These are phyloP conservation scores for Trypanosoma melophagium DNA, from an alignment of 208 protist species.

Conservation along the genomic window DNA sequence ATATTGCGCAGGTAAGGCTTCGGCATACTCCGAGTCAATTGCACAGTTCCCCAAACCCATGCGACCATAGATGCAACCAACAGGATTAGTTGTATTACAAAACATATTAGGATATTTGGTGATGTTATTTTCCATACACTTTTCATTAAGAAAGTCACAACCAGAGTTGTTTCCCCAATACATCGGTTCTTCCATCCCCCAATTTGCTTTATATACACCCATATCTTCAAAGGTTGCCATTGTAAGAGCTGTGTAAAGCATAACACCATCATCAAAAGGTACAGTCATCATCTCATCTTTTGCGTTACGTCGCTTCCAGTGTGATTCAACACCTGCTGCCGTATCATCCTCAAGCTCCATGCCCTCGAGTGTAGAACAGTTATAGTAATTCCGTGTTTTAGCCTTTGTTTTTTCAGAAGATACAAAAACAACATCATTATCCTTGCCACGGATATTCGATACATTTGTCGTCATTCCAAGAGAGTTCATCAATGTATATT, in stretches of 20 bases:
- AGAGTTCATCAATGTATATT: not conserved
- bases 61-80: slow-evolving; percentile 32
- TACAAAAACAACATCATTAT: not conserved
- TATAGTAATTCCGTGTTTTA: slow-evolving; percentile 12
- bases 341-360: slow-evolving; percentile 27
- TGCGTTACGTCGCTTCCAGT: slow-evolving; percentile 34
- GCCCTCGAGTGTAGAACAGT: slow-evolving; percentile 12
- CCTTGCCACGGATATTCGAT: slow-evolving; percentile 14
- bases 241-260: slow-evolving; percentile 29
- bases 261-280: not conserved
- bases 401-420: slow-evolving; percentile 5
- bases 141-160: slow-evolving; percentile 19
- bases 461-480: slow-evolving; percentile 13
- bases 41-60: slow-evolving; percentile 24
- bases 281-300: slow-evolving; percentile 28
- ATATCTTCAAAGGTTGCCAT: slow-evolving; percentile 25
- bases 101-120: slow-evolving; percentile 28
- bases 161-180: slow-evolving; percentile 23
- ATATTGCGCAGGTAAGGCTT: not conserved
- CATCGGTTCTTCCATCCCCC: slow-evolving; percentile 20
- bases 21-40: not conserved
- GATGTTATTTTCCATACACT: slow-evolving; percentile 20
- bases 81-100: slow-evolving; percentile 4
- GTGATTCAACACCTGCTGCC: slow-evolving; percentile 19
- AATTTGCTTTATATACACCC: slow-evolving; percentile 29